phyloP scores from a whole-genome alignment of 2,329 filamentous ascomycete genomes.

The Talaromyces sp. region DNA sequence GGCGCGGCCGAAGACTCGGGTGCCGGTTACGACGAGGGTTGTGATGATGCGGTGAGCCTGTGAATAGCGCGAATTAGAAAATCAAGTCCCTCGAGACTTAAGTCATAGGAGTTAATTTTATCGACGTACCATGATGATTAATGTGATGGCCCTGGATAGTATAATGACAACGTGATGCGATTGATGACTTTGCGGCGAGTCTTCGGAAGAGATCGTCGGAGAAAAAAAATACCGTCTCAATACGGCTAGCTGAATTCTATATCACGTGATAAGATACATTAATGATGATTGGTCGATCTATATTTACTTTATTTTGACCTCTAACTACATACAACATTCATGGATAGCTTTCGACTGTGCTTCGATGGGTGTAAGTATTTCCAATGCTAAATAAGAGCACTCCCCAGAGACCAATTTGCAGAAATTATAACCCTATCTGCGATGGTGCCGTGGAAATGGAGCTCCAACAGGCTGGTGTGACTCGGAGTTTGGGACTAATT shows the following conservation, averaged over 20 bases:
- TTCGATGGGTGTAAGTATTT: not conserved
- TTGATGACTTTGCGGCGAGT: conserved; percentile 3
- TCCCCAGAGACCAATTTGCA: not conserved
- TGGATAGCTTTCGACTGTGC: not conserved
- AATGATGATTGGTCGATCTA: conserved; percentile 6
- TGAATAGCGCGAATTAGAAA: not conserved
- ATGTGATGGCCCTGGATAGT: not conserved
- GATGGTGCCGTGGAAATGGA: not conserved
- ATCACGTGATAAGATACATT: conserved; percentile 14
- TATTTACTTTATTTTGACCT: not conserved
- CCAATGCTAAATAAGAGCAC: not conserved
- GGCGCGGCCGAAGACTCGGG: conserved; percentile 86
- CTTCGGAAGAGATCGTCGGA: conserved; percentile 14
- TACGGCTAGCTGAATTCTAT: not conserved
- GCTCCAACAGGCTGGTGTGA: not conserved
- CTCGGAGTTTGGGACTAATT: not conserved
- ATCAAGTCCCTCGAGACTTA: not conserved
- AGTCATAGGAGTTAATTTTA: not conserved
- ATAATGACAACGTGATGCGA: not conserved
- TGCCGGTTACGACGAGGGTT: conserved; percentile 85
- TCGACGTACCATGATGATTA: conserved; percentile 13
- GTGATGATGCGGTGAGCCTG: conserved; percentile 94
- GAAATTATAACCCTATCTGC: not conserved
- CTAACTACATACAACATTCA: not conserved
- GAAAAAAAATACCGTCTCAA: conserved; percentile 12